These are phyloP conservation scores for Isoetes taiwanensis DNA, from an alignment of 75 land plant species.

Conservation along the genomic window DNA sequence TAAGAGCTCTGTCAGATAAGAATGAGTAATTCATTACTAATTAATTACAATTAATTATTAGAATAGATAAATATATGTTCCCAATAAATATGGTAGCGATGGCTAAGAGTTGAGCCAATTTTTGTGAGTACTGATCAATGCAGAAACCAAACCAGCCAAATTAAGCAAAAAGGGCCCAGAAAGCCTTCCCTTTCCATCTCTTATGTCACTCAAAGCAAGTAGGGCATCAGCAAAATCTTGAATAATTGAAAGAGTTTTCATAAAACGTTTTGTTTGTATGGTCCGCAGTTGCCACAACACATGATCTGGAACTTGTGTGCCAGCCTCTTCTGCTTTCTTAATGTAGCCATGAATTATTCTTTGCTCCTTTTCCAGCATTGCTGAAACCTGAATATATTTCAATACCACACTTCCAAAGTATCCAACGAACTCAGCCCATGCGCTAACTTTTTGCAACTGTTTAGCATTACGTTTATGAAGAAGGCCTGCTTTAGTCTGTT, in stretches of 20 bases:
- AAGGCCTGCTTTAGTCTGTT: conserved; percentile 62
- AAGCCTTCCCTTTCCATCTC: conserved; percentile 49
- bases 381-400: conserved; percentile 40
- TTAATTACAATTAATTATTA: too few species aligned
- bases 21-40: too few species aligned
- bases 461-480: conserved; percentile 32
- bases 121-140: conserved; percentile 86
- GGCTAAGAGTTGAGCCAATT: conserved; percentile 41
- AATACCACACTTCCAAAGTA: conserved; percentile 65
- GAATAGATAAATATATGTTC: too few species aligned
- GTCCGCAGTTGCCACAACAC: conserved; percentile 17
- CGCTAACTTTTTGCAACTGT: conserved; percentile 47
- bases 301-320: not conserved
- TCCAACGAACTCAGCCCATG: conserved; percentile 83
- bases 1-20: too few species aligned
- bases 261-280: conserved; percentile 33
- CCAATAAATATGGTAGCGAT: not conserved
- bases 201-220: conserved; percentile 68
- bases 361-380: conserved; percentile 28
- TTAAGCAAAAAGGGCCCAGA: conserved; percentile 49
- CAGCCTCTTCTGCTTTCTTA: conserved; percentile 17
- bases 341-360: conserved; percentile 13
- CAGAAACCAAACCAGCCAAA: conserved; percentile 78
- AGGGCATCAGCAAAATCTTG: conserved; percentile 83
- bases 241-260: conserved; percentile 64